Evolutionary conservation across 129 eudicot genomes (phyloP), one percentile per base, ranked within the genome.

Genomic region (Flaveria bidentis): DNA sequence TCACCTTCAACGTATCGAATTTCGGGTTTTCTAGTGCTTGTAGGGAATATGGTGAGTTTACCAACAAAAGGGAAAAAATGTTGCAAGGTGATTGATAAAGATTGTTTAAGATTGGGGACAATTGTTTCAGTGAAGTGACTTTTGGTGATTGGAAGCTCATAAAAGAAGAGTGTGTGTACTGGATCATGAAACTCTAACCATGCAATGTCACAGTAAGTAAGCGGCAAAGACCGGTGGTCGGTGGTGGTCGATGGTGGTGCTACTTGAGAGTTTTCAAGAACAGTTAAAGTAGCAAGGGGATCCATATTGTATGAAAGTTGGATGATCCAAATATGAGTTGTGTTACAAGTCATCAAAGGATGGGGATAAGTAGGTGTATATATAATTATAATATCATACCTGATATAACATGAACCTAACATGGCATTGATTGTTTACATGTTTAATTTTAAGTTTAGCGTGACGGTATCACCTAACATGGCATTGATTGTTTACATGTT

Each of bases 81-180:
- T 20, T 57, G 64, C 2, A 56, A 33, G 64, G 33, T 22, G 64
- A 22, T 57, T 20, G 64, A 57, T 57, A 57, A 57, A 10, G 64
- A 57, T 57, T 57, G 64, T 57, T 57, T 57, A 20, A 57, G 64
- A 57, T 23, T 57, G 33, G 64, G 64, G 10, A 22, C 64, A 22
- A 57, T 57, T 6, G 64, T 57, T 57, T 57, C 1, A 22, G 15
- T 22, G 30, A 57, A 57, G 8, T 25, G 15, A 60, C 41, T 25
- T 60, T 60, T 28, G 23, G 41, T 60, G n/a, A 60, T 25, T 25
- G 41, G 17, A n/a, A 60, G 67, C 41, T 60, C 67, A 60, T 60
- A 60, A 60, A 60, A 60, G 67, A 60, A 60, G 17, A 60, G 67
- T 0, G 67, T 25, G 41, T 60, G 67, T 60, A 60, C 41, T 0